A percentile compares a stretch with the other conserved stretches of the same genome.
phyloP scores from a whole-genome alignment of 495 filamentous ascomycete genomes.

The Elasticomyces elasticus region DNA sequence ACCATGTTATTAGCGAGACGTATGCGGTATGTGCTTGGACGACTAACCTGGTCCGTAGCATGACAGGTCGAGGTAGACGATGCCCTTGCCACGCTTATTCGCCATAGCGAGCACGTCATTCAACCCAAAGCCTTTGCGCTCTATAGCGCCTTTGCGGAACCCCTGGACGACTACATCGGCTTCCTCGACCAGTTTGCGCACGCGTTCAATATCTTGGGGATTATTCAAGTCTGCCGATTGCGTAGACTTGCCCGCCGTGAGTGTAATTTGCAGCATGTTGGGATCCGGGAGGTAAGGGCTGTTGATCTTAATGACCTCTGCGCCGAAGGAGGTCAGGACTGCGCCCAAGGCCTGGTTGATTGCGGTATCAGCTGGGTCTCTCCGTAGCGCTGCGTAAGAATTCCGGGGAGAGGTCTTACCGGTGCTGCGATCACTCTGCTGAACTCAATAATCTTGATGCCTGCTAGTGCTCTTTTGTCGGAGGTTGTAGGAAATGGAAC shows the following conservation, averaged over 20 bases:
- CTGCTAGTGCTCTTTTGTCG: conserved; percentile 32
- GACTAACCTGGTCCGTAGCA: conserved; percentile 45
- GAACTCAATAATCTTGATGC: conserved; percentile 49
- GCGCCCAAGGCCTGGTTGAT: conserved; percentile 36
- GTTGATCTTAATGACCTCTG: conserved; percentile 50
- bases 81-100: conserved; percentile 35
- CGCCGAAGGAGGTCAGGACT: conserved; percentile 47
- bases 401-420: too few species aligned
- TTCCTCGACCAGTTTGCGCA: conserved; percentile 40
- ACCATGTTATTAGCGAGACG: too few species aligned
- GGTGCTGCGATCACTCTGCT: conserved; percentile 51
- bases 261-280: conserved; percentile 35
- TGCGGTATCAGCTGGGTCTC: too few species aligned
- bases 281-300: conserved; percentile 43
- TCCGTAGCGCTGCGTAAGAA: too few species aligned
- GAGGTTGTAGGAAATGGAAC: background rate
- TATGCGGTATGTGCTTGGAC: background rate
- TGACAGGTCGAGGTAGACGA: conserved; percentile 43
- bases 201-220: conserved; percentile 27
- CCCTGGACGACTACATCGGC: conserved; percentile 48
- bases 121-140: conserved; percentile 42
- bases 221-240: conserved; percentile 40
- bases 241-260: conserved; percentile 49
- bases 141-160: conserved; percentile 42
- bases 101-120: conserved; percentile 39